Percentiles rank a stretch among this genome's conserved stretches.
These are phyloP conservation scores for Coemansia guatemalensis DNA, from an alignment of 192 early-diverging fungal genomes.

Conservation along the genomic window DNA sequence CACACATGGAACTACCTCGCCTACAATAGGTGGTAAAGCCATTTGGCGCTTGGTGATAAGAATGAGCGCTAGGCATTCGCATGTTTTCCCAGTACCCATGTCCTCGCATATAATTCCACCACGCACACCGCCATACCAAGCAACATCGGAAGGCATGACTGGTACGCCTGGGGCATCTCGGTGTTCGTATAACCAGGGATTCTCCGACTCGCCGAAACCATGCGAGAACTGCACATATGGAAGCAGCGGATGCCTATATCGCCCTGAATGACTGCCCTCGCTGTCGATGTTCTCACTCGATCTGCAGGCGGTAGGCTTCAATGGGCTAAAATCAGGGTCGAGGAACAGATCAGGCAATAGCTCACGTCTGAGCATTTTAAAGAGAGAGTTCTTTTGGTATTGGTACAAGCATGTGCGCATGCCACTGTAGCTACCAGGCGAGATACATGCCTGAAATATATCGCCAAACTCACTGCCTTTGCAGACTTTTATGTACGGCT, in stretches of 20 bases:
- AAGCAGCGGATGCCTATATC: conserved; percentile 25
- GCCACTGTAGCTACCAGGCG: conserved; percentile 20
- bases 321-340: conserved; percentile 47
- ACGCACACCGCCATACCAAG: conserved; percentile 41
- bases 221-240: conserved; percentile 46
- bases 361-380: conserved; percentile 73
- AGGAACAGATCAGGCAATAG: conserved; percentile 57
- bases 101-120: conserved; percentile 85
- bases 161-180: conserved; percentile 31
- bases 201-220: conserved; percentile 25
- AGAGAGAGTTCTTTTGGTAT: conserved; percentile 67
- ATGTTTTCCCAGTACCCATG: conserved; percentile 88
- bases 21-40: conserved; percentile 38
- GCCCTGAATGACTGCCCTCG: not conserved
- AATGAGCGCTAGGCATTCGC: conserved; percentile 67
- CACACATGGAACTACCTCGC: conserved; percentile 37
- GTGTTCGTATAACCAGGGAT: conserved; percentile 32
- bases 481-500: conserved; percentile 27
- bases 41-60: conserved; percentile 62
- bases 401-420: conserved; percentile 56
- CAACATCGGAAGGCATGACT: conserved; percentile 25
- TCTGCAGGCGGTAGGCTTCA: conserved; percentile 32
- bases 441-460: conserved; percentile 38
- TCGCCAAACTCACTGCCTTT: conserved; percentile 33
- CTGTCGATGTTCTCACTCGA: conserved; percentile 13